Conservation (phyloP, 1,139 yeast species). For the Suhomyces kunorum region DNA sequence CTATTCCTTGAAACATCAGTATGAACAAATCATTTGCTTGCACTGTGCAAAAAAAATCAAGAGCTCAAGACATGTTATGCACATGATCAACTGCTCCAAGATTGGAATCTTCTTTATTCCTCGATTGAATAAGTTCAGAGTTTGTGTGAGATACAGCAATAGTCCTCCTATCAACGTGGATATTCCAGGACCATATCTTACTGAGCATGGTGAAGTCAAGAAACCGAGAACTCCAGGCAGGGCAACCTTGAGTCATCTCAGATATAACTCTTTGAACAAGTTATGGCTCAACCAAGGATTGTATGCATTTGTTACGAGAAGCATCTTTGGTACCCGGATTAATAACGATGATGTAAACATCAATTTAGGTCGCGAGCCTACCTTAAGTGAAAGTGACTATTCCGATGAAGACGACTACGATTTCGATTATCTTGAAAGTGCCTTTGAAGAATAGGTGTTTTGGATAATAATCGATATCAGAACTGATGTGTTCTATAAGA, state of each 20-base stretch:
- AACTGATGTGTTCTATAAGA: too few relatives aligned
- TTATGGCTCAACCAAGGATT: slow-evolving; percentile 62
- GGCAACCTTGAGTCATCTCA: slow-evolving; percentile 51
- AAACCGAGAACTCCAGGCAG: slow-evolving; percentile 53
- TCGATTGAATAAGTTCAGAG: slow-evolving; percentile 33
- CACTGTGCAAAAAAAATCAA: slow-evolving; percentile 31
- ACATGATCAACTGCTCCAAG: slow-evolving; percentile 28
- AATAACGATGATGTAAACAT: slow-evolving; percentile 6
- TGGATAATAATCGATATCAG: too few relatives aligned
- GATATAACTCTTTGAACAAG: slow-evolving; percentile 58
- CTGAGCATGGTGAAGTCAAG: slow-evolving; percentile 73
- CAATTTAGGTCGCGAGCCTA: slow-evolving; percentile 7
- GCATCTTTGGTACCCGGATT: slow-evolving; percentile 29
- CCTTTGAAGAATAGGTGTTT: too few relatives aligned
- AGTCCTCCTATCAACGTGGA: slow-evolving; percentile 33
- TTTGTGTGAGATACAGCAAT: slow-evolving; percentile 28
- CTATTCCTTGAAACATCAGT: slow-evolving; percentile 19
- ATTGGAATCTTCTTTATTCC: slow-evolving; percentile 52
- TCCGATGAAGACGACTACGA: slow-evolving; percentile 1
- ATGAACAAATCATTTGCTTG: slow-evolving; percentile 36
- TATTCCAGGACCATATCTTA: slow-evolving; percentile 66
- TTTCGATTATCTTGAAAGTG: neutral
- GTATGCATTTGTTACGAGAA: slow-evolving; percentile 38
- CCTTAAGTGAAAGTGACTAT: slow-evolving; percentile 3
- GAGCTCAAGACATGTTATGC: slow-evolving; percentile 20